Percentiles rank a stretch among this genome's conserved stretches.
phyloP scores from a whole-genome alignment of 2,329 filamentous ascomycete species.

The Sclerotinia trifoliorum region DNA sequence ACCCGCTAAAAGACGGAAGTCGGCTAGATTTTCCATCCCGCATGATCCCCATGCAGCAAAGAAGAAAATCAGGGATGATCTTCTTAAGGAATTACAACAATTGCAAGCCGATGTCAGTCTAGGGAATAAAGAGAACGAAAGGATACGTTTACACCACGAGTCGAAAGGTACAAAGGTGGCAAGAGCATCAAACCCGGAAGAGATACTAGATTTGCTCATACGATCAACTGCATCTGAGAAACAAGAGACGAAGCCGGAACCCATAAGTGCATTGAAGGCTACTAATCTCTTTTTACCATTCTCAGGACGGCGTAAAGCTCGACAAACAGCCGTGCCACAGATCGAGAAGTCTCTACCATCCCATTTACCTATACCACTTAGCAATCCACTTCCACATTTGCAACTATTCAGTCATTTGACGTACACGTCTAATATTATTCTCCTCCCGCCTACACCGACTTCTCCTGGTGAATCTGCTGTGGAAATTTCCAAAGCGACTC shows the following conservation, averaged over 20 bases:
- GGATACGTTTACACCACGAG: constrained; percentile 47
- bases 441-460: constrained; percentile 42
- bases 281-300: constrained; percentile 39
- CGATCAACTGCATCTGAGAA: constrained; percentile 31
- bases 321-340: constrained; percentile 39
- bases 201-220: constrained; percentile 34
- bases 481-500: constrained; percentile 38
- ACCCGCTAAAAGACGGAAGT: constrained; percentile 32
- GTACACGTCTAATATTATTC: constrained; percentile 55
- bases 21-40: constrained; percentile 34
- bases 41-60: constrained; percentile 46
- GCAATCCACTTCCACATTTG: constrained; percentile 67
- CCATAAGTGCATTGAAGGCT: constrained; percentile 36
- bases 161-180: constrained; percentile 41
- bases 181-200: constrained; percentile 45
- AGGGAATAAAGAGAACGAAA: constrained; percentile 57
- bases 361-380: constrained; percentile 62
- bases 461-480: constrained; percentile 28
- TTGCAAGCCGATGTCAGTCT: constrained; percentile 59
- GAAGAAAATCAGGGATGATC: constrained; percentile 51
- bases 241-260: constrained; percentile 26
- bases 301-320: constrained; percentile 28
- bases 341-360: constrained; percentile 50
- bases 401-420: constrained; percentile 68
- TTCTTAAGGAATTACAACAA: constrained; percentile 55